phyloP scores from a whole-genome alignment of 192 early-diverging fungal species.

The Diversispora eburnea region DNA sequence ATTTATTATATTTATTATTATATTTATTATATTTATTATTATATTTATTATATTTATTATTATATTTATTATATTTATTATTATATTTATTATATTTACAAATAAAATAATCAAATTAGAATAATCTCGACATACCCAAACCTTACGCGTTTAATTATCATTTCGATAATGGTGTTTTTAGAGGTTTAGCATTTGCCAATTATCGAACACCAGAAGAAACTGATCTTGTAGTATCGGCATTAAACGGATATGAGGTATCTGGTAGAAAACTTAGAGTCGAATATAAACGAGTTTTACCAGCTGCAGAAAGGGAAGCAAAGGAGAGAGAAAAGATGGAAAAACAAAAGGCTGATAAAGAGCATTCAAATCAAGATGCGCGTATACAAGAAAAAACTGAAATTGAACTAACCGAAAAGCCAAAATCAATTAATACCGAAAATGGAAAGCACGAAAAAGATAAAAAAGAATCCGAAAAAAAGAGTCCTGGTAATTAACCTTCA shows the following conservation, averaged over 20 bases:
- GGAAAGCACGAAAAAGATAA: constrained; percentile 25
- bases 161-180: constrained; percentile 75
- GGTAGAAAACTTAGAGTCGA: constrained; percentile 76
- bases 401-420: constrained; percentile 12
- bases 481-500: constrained; percentile 5
- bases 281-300: constrained; percentile 73
- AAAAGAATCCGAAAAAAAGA: constrained; percentile 8
- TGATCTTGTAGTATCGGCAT: constrained; percentile 58
- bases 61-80: not conserved
- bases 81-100: constrained; percentile 8
- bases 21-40: no score
- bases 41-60: no score
- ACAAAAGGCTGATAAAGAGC: constrained; percentile 29
- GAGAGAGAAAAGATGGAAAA: constrained; percentile 47
- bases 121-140: constrained; percentile 61
- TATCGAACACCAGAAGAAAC: constrained; percentile 75
- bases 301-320: constrained; percentile 54
- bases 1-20: no score
- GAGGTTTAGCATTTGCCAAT: constrained; percentile 79
- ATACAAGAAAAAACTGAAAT: not conserved
- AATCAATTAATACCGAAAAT: constrained; percentile 25
- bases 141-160: constrained; percentile 84
- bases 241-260: constrained; percentile 68
- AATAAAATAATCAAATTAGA: constrained; percentile 21
- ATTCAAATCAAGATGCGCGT: constrained; percentile 30